Evolutionary conservation across 768 basidiomycete genomes (phyloP), one percentile per base, ranked within the genome.

Genomic region (Tricholoma hemisulphureum): DNA sequence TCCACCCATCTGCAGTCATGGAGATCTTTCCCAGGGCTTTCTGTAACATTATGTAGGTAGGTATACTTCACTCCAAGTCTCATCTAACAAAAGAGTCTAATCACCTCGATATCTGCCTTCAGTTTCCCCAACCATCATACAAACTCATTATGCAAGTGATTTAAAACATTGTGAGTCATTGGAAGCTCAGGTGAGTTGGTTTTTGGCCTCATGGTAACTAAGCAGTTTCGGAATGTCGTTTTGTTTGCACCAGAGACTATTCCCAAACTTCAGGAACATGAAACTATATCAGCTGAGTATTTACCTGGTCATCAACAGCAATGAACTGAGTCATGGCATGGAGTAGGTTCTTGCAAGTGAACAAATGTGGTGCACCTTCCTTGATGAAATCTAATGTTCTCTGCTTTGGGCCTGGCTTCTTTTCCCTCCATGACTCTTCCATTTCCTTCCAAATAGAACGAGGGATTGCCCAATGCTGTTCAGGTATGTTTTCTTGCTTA

Each of bases 1-100:
- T 56, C 65, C 65, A 66, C 10, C 53, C 37, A 32, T 66, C 65
- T 6, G 35, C 35, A 13, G 65, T 66, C 3, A 56, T 56, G 8
- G 58, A 66, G 11, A 63, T 4, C 24, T 28, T 23, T 20, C 39
- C 39, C 4, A 6, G 39, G 39, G 39, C 39, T 41, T 20, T 41
- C 39, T 41, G 39, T 41, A 41, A 41, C 18, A 20, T 4, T 18
- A 41, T 2, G 6, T 18, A 18, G 39, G 39, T 18, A 41, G 18
- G 39, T 41, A 18, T 41, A 41, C 39, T 20, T 41, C 18, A 20
- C n/a, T 41, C 18, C 34, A 35, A 35, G 34, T 35, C 34, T 18
- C 18, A 41, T 41, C 39, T 41, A 41, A 41, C 39, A 41, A 20
- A 20, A 41, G n/a, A 18, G 39, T 41, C 39, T 49, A 49, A 24